These are phyloP conservation scores for Inonotus obliquus DNA, from an alignment of 1,284 basidiomycete genomes.

Conservation along the genomic window DNA sequence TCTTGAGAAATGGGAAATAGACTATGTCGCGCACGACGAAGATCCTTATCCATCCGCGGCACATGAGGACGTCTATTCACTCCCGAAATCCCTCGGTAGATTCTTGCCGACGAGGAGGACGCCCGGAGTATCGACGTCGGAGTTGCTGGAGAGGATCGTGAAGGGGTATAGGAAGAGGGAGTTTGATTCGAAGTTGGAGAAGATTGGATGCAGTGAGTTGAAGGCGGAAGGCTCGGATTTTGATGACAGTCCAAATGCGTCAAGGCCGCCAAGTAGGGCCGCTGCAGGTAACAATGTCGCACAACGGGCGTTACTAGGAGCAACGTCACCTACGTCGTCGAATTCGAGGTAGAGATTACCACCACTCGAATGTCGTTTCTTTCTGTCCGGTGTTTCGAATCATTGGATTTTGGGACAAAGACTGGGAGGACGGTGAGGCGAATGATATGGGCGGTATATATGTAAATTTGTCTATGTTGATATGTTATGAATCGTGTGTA, in stretches of 20 bases:
- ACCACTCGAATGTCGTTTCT: too few relatives aligned
- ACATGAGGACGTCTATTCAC: constrained; percentile 83
- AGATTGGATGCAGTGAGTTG: constrained; percentile 76
- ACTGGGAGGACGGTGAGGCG: too few relatives aligned
- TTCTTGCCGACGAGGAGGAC: constrained; percentile 96
- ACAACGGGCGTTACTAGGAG: background rate
- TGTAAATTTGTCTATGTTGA: background rate
- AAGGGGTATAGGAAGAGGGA: constrained; percentile 75
- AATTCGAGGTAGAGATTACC: background rate
- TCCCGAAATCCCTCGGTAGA: constrained; percentile 83
- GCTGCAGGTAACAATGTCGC: background rate
- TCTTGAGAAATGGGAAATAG: constrained; percentile 80
- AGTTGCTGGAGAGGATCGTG: constrained; percentile 87
- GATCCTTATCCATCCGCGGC: constrained; percentile 74
- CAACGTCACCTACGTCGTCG: background rate
- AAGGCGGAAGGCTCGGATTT: constrained; percentile 45
- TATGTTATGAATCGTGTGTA: background rate
- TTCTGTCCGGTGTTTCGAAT: too few relatives aligned
- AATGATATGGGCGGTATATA: background rate
- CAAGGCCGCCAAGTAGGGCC: constrained; percentile 1
- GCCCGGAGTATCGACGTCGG: constrained; percentile 91
- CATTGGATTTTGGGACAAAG: too few relatives aligned
- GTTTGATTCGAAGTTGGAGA: constrained; percentile 87
- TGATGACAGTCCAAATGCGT: constrained; percentile 23
- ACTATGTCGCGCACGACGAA: constrained; percentile 97